Evolutionary conservation across 768 basidiomycete species (phyloP).

Genomic region (Psilocybe azurescens): DNA sequence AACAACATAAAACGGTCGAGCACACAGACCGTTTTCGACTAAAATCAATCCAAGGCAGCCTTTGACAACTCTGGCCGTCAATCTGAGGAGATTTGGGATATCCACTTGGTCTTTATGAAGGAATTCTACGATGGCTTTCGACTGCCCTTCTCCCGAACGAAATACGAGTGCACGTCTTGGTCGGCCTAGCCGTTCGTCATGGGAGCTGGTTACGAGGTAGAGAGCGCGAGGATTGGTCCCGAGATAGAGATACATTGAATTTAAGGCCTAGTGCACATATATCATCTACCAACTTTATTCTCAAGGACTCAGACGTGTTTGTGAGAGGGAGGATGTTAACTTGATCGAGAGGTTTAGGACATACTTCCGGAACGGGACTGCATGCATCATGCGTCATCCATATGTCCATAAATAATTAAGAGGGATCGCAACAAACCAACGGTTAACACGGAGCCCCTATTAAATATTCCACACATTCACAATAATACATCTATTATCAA

Average conservation of each 20-base stretch:
- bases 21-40: slow-evolving; percentile 64
- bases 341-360: background rate
- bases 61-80: slow-evolving; percentile 77
- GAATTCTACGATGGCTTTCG: slow-evolving; percentile 89
- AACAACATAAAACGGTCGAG: background rate
- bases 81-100: slow-evolving; percentile 60
- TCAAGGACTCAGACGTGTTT: background rate
- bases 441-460: too few species aligned
- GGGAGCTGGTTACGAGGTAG: slow-evolving; percentile 72
- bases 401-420: too few species aligned
- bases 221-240: slow-evolving; percentile 70
- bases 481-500: too few species aligned
- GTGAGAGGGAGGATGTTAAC: background rate
- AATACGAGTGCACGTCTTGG: slow-evolving; percentile 74
- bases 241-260: slow-evolving; percentile 76
- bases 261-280: slow-evolving; percentile 6
- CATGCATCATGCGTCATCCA: background rate
- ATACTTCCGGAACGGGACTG: background rate
- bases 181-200: slow-evolving; percentile 65
- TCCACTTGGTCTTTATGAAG: slow-evolving; percentile 76
- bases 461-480: too few species aligned
- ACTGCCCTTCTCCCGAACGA: slow-evolving; percentile 57
- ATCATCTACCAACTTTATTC: background rate
- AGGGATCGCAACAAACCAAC: too few species aligned
- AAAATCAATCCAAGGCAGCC: slow-evolving; percentile 87